Base-by-base conservation (phyloP, 345 rosid species). In the Iberis pinnata region DNA sequence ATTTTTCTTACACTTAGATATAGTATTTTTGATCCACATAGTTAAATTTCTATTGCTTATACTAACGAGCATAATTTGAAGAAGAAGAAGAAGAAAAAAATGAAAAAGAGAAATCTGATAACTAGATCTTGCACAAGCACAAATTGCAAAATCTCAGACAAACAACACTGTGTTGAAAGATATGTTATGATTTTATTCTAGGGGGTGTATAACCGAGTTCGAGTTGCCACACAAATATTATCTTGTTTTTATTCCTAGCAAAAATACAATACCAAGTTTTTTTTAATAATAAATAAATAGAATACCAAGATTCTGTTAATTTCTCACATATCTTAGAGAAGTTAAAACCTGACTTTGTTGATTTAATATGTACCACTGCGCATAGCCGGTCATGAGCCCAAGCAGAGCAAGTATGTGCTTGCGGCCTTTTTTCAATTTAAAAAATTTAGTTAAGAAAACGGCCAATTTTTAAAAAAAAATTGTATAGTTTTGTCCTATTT, bases 131-230 rank as follows among this genome's bases (percentile, higher is more conserved):
- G 8, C 32, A 27, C 9, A 27, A 27, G 8, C 2, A 32, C n/a
- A 32, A 32, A 2, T 32, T 9, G 37, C 12, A 29, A 32, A 32
- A 32, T 32, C n/a, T 32, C 5, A 32, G 37, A 9, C n/a, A 26
- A 32, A 9, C 5, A 32, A 2, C 5, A 9, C 12, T 12, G 29
- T 20, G 48, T 39, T 55, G 12, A 43, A 49, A 67, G 65, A 66
- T 66, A 38, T 59, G 49, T 51, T 29, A 26, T 53, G 71, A 58
- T 59, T 67, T 67, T 59, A 49, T 58, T 66, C 71, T 66, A 39
- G n/a, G 26, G 37, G 27, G 31, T 8, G 36, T 26, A 43, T 44
- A 53, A 58, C 48, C 59, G 43, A n/a, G 64, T 20, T 65, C 70
- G 64, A 58, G 64, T 58, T 65, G 22, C 70, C 32, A 16, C 48